A percentile compares a stretch with the other conserved stretches of the same genome.
phyloP scores from a whole-genome alignment of 345 rosid species.

The Bruguiera parviflora region DNA sequence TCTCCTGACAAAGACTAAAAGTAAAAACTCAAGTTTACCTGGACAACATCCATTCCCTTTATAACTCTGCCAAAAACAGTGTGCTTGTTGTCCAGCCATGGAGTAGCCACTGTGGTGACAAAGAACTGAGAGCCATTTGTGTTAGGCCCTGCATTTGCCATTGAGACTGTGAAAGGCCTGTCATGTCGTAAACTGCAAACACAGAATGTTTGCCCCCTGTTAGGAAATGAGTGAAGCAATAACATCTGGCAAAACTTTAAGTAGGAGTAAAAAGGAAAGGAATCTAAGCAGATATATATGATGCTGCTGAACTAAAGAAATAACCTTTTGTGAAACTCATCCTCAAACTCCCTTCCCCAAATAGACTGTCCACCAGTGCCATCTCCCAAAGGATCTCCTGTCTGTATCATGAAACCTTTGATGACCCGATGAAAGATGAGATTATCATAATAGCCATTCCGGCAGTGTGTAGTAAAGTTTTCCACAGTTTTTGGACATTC shows the following conservation, averaged over 20 bases:
- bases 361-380: constrained; percentile 99
- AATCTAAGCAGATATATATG: neutral
- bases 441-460: constrained; percentile 94
- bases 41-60: constrained; percentile 97
- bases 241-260: neutral
- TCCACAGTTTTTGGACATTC: constrained; percentile 99
- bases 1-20: neutral
- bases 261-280: neutral
- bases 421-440: constrained; percentile 93
- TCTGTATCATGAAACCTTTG: constrained; percentile 97
- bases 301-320: constrained; percentile 1
- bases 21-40: constrained; percentile 44
- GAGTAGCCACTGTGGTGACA: constrained; percentile 94
- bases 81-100: constrained; percentile 97
- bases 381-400: constrained; percentile 98
- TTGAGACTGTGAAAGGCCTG: constrained; percentile 88
- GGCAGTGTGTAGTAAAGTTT: constrained; percentile 93
- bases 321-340: constrained; percentile 98
- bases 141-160: constrained; percentile 94
- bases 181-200: constrained; percentile 81
- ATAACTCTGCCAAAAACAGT: constrained; percentile 91
- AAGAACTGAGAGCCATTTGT: constrained; percentile 94
- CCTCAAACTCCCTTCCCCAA: constrained; percentile 99
- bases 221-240: neutral
- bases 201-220: constrained; percentile 13